Evolutionary conservation across 345 rosid species (phyloP).

Genomic region (Arabis alpina): DNA sequence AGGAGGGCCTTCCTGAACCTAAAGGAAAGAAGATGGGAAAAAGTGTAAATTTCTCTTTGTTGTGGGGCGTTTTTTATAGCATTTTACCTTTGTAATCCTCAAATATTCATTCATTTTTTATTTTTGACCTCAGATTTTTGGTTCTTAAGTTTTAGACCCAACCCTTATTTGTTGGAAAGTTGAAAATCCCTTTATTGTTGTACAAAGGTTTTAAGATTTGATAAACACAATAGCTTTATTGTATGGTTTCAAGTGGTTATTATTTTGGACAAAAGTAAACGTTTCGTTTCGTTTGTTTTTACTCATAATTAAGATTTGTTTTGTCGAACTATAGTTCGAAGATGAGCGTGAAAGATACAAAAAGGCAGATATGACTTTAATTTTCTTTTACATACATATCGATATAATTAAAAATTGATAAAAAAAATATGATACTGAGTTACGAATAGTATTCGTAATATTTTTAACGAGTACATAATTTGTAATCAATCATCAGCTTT

Average conservation of each 20-base stretch:
- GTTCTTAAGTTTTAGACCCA: slow-evolving; percentile 15
- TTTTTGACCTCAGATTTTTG: slow-evolving; percentile 36
- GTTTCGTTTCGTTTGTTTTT: background rate
- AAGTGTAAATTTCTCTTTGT: slow-evolving; percentile 41
- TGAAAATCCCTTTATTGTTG: slow-evolving; percentile 26
- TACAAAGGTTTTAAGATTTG: slow-evolving; percentile 31
- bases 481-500: too few relatives aligned
- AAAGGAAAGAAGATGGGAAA: slow-evolving; percentile 35
- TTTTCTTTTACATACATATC: too few relatives aligned
- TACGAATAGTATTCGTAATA: too few relatives aligned
- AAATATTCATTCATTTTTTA: slow-evolving; percentile 43
- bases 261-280: background rate
- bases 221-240: background rate
- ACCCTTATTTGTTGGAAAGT: slow-evolving; percentile 28
- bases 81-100: slow-evolving; percentile 8
- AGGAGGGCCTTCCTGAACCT: slow-evolving; percentile 12
- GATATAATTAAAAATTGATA: too few relatives aligned
- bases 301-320: background rate
- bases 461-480: too few relatives aligned
- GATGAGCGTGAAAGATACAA: too few relatives aligned
- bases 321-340: background rate
- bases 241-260: slow-evolving; percentile 6
- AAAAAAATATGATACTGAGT: too few relatives aligned
- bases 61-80: slow-evolving; percentile 28
- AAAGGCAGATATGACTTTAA: too few relatives aligned